phyloP scores from a whole-genome alignment of 2,329 filamentous ascomycete species.

The Hyphodiscus sp. region DNA sequence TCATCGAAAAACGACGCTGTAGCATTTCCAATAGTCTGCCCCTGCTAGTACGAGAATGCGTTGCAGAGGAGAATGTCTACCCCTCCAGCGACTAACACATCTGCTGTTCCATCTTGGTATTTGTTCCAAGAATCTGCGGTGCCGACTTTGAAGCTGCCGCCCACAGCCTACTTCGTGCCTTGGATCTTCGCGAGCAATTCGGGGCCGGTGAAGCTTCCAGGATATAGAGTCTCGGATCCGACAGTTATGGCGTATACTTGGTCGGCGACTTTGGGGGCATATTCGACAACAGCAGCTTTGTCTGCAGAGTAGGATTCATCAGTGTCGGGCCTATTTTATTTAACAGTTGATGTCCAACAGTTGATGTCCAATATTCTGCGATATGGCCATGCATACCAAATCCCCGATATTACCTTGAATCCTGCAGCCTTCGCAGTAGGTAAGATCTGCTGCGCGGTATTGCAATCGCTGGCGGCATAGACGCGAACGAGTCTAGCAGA shows the following conservation, averaged over 20 bases:
- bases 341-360: background rate
- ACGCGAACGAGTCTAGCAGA: slow-evolving; percentile 52
- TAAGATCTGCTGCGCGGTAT: slow-evolving; percentile 54
- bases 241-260: slow-evolving; percentile 64
- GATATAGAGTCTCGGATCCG: slow-evolving; percentile 65
- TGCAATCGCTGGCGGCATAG: slow-evolving; percentile 62
- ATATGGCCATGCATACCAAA: slow-evolving; percentile 51
- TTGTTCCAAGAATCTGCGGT: slow-evolving; percentile 72
- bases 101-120: slow-evolving; percentile 60
- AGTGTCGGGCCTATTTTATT: slow-evolving; percentile 47
- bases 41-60: slow-evolving; percentile 70
- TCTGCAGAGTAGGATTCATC: slow-evolving; percentile 56
- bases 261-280: slow-evolving; percentile 44
- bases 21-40: slow-evolving; percentile 45
- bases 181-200: slow-evolving; percentile 56
- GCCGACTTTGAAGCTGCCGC: slow-evolving; percentile 49
- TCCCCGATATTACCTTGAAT: slow-evolving; percentile 63
- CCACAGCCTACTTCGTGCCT: slow-evolving; percentile 50
- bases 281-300: slow-evolving; percentile 48
- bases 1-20: slow-evolving; percentile 61
- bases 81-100: slow-evolving; percentile 51
- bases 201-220: slow-evolving; percentile 56
- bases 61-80: slow-evolving; percentile 57
- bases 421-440: slow-evolving; percentile 58
- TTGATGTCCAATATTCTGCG: no score